Percentiles rank a stretch among this genome's conserved stretches.
Evolutionary conservation across 306 rosid species (phyloP).

Genomic region (Senna tora): DNA sequence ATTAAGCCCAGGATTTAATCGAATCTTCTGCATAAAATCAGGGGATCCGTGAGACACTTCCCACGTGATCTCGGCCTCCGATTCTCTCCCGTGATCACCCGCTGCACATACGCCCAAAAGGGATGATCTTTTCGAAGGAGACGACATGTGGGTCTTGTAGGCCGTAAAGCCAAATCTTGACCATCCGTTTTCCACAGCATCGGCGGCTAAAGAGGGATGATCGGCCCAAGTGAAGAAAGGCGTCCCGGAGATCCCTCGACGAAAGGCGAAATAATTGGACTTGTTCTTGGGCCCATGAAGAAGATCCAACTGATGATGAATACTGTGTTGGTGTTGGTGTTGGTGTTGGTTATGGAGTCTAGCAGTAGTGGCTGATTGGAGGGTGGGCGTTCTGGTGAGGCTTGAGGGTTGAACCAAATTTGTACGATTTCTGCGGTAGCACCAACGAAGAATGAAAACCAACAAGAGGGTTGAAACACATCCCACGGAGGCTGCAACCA

Average conservation of each 20-base stretch:
- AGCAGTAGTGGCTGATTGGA: constrained; percentile 30
- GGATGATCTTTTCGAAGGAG: constrained; percentile 60
- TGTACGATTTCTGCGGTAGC: constrained; percentile 21
- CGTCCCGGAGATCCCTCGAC: constrained; percentile 49
- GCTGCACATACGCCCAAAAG: constrained; percentile 62
- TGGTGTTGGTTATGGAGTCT: constrained; percentile 20
- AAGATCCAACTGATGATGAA: constrained; percentile 38
- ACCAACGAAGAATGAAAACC: constrained; percentile 43
- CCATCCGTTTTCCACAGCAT: constrained; percentile 97
- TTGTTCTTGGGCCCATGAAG: constrained; percentile 44
- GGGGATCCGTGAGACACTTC: constrained; percentile 77
- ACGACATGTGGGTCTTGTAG: constrained; percentile 40
- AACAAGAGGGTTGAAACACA: constrained; percentile 41
- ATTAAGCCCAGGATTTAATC: constrained; percentile 71
- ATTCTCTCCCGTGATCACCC: constrained; percentile 57
- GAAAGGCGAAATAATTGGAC: constrained; percentile 46
- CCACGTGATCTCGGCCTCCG: constrained; percentile 72
- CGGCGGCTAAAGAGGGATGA: constrained; percentile 69
- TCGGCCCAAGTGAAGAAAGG: constrained; percentile 75
- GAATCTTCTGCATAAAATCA: constrained; percentile 86
- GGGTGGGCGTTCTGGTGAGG: constrained; percentile 31
- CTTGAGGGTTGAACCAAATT: constrained; percentile 43
- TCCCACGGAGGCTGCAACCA: constrained; percentile 51
- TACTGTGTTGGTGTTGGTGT: not conserved
- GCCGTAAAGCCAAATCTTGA: constrained; percentile 77